These are phyloP conservation scores for Gillenia trifoliata DNA, from an alignment of 306 rosid species.

Conservation along the genomic window DNA sequence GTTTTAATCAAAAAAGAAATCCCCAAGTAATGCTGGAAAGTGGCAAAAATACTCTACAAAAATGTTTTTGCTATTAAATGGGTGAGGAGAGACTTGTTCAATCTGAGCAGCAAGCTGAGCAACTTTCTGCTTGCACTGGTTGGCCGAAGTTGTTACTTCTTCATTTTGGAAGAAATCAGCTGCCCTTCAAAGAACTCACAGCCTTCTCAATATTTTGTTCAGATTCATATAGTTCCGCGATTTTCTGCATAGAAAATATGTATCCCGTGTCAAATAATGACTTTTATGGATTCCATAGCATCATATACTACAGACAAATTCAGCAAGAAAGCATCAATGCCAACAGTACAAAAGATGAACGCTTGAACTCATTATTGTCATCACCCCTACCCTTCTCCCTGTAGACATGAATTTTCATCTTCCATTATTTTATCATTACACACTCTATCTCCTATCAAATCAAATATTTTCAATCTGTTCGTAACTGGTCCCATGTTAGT, in stretches of 20 bases:
- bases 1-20: background rate
- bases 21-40: background rate
- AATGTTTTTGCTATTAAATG: background rate
- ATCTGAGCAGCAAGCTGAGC: conserved; percentile 91
- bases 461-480: background rate
- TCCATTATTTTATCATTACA: background rate
- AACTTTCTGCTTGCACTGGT: conserved; percentile 94
- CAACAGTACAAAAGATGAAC: background rate
- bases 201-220: conserved; percentile 81
- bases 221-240: conserved; percentile 81
- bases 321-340: background rate
- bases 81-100: conserved; percentile 45
- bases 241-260: conserved; percentile 50
- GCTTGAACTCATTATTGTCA: background rate
- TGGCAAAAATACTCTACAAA: background rate
- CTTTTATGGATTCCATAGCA: background rate
- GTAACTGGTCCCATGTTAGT: background rate
- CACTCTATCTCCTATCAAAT: background rate
- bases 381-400: background rate
- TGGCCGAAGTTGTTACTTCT: conserved; percentile 88
- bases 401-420: background rate
- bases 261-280: conserved; percentile 22
- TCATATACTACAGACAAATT: conserved; percentile 1
- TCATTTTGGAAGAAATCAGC: conserved; percentile 91
- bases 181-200: conserved; percentile 67